These are phyloP conservation scores for Alternaria gaisen DNA, from an alignment of 2,329 filamentous ascomycete species.

Conservation along the genomic window DNA sequence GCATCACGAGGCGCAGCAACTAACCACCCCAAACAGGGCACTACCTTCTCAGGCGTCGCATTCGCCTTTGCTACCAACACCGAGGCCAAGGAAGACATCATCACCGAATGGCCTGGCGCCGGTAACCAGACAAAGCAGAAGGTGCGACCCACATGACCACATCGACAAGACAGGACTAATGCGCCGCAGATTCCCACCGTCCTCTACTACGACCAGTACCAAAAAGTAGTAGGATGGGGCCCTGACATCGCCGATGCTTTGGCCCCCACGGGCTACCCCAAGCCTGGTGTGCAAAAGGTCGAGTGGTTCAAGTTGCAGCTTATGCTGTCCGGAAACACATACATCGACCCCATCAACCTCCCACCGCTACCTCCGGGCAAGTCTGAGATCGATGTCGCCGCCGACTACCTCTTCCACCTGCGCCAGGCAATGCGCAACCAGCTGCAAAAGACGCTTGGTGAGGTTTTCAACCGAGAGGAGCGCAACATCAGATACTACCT, in stretches of 20 bases:
- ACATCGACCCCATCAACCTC: conserved; percentile 98
- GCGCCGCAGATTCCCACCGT: conserved; percentile 86
- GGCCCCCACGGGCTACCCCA: conserved; percentile 95
- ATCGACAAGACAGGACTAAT: conserved; percentile 7
- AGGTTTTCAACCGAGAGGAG: conserved; percentile 98
- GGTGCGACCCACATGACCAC: conserved; percentile 60
- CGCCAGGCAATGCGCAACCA: conserved; percentile 96
- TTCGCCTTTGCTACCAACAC: conserved; percentile 95
- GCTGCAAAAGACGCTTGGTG: conserved; percentile 93
- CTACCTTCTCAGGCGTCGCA: conserved; percentile 96
- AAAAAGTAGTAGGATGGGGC: conserved; percentile 99
- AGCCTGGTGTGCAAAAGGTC: conserved; percentile 97
- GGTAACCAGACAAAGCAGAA: conserved; percentile 99
- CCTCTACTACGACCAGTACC: conserved; percentile 99
- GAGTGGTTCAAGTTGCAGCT: conserved; percentile 99
- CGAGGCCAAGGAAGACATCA: conserved; percentile 97
- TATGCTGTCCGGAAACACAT: conserved; percentile 98
- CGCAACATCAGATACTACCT: conserved; percentile 97
- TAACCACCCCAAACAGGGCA: conserved; percentile 69
- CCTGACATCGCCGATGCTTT: conserved; percentile 97
- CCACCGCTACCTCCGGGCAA: conserved; percentile 96
- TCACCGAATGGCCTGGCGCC: conserved; percentile 97
- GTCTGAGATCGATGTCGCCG: conserved; percentile 98
- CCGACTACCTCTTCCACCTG: conserved; percentile 98
- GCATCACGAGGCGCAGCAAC: conserved; percentile 47